Percentiles rank a stretch among this genome's conserved stretches.
phyloP scores from a whole-genome alignment of 768 basidiomycete genomes.

The Crassisporium funariophilum region DNA sequence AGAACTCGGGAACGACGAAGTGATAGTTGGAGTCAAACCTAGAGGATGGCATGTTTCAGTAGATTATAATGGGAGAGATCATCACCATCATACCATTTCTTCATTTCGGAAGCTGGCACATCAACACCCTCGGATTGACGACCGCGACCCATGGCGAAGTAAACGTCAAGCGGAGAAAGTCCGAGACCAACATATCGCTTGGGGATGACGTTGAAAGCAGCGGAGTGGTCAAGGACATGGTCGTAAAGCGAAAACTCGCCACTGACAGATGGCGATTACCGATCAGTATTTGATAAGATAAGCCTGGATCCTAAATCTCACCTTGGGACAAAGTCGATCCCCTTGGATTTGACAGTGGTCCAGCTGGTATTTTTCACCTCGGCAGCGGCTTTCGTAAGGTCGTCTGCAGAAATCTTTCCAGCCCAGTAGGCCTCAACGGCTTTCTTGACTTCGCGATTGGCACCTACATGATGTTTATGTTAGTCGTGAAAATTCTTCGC shows the following conservation, averaged over 20 bases:
- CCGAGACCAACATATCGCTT: slow-evolving; percentile 88
- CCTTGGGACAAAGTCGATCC: slow-evolving; percentile 93
- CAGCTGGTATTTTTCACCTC: slow-evolving; percentile 89
- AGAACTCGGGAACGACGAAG: slow-evolving; percentile 96
- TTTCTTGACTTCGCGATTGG: slow-evolving; percentile 95
- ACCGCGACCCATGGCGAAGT: slow-evolving; percentile 99
- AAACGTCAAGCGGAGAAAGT: slow-evolving; percentile 89
- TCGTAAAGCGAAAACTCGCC: slow-evolving; percentile 99
- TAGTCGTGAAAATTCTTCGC: background rate
- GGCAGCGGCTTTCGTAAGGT: slow-evolving; percentile 85
- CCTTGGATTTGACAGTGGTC: slow-evolving; percentile 79
- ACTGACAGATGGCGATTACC: slow-evolving; percentile 42
- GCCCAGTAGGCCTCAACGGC: slow-evolving; percentile 99
- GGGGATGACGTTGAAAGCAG: slow-evolving; percentile 95
- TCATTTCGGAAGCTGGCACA: slow-evolving; percentile 98
- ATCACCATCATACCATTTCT: slow-evolving; percentile 81
- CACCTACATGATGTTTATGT: slow-evolving; percentile 52
- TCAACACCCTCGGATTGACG: slow-evolving; percentile 94
- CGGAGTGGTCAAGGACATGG: slow-evolving; percentile 96
- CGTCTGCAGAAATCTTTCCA: slow-evolving; percentile 84
- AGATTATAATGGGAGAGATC: slow-evolving; percentile 6
- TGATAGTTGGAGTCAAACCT: slow-evolving; percentile 99
- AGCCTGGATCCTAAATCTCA: slow-evolving; percentile 39
- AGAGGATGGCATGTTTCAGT: slow-evolving; percentile 11
- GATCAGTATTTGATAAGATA: slow-evolving; percentile 18